A percentile compares a stretch with the other conserved stretches of the same genome.
phyloP scores from a whole-genome alignment of 78 protist species.

The Dictyostelium brefeldianum region DNA sequence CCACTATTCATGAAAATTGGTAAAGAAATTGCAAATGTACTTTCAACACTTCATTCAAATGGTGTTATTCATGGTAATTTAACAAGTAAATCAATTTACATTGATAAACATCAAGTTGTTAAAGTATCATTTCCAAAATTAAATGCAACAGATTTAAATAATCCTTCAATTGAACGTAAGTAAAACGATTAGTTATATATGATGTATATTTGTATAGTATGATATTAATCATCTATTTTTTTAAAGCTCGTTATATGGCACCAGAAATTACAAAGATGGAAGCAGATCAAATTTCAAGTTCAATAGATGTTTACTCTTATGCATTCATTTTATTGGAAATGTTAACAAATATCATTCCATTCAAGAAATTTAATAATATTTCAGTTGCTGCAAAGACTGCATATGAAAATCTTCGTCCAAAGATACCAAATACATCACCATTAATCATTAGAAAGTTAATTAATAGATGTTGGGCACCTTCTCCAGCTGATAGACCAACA shows the following conservation, averaged over 20 bases:
- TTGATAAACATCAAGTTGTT: constrained; percentile 24
- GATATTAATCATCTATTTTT: no score
- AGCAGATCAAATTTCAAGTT: neutral
- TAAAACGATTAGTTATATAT: no score
- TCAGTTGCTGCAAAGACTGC: constrained; percentile 49
- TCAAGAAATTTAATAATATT: constrained; percentile 43
- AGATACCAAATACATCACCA: constrained; percentile 33
- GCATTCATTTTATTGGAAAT: constrained; percentile 16
- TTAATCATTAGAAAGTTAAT: constrained; percentile 40
- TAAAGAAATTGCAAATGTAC: constrained; percentile 30
- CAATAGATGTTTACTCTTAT: constrained; percentile 38
- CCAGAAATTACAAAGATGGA: constrained; percentile 44
- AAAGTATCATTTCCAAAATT: constrained; percentile 11
- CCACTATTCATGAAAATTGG: constrained; percentile 36
- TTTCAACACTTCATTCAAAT: constrained; percentile 4
- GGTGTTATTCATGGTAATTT: constrained; percentile 26
- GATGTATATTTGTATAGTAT: no score
- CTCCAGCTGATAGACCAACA: constrained; percentile 25
- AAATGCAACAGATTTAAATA: constrained; percentile 21
- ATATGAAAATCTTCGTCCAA: constrained; percentile 50
- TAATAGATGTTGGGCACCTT: constrained; percentile 56
- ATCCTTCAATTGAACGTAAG: constrained; percentile 44
- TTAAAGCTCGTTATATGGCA: constrained; percentile 54
- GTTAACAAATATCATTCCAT: constrained; percentile 36
- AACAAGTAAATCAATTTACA: constrained; percentile 13